A percentile compares a stretch with the other conserved stretches of the same genome.
Conservation (phyloP, 176 grass and related monocot species). For the Thinopyrum elongatum region DNA sequence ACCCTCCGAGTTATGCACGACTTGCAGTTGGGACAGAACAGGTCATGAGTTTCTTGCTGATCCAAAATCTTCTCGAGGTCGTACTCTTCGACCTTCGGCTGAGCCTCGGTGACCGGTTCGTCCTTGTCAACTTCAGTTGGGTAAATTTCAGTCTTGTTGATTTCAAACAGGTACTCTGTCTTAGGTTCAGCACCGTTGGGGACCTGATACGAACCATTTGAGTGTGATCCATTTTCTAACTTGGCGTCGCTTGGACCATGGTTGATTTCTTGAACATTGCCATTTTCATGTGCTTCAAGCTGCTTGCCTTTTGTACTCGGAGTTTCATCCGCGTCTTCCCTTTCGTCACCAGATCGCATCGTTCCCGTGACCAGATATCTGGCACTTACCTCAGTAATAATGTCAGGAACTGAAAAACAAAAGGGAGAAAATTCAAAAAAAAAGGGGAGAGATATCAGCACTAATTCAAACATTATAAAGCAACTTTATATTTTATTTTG, state of each 20-base stretch:
- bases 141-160: constrained; percentile 13
- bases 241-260: not conserved
- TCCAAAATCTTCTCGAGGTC: constrained; percentile 72
- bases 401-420: constrained; percentile 38
- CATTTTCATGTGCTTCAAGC: constrained; percentile 18
- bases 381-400: constrained; percentile 9
- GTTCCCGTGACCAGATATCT: constrained; percentile 5
- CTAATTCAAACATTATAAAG: not conserved
- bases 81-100: constrained; percentile 14
- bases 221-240: constrained; percentile 38
- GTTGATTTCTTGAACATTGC: constrained; percentile 22
- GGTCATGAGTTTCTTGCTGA: constrained; percentile 87
- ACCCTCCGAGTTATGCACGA: constrained; percentile 92
- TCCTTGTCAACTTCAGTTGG: constrained; percentile 31
- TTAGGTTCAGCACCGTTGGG: not conserved
- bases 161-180: not conserved
- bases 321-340: not conserved
- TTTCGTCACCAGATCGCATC: not conserved
- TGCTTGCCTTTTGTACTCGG: not conserved
- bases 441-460: too few species aligned
- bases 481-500: not conserved
- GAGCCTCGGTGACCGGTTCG: not conserved
- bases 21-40: constrained; percentile 88
- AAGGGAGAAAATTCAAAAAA: not conserved
- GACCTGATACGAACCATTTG: constrained; percentile 27